These are phyloP conservation scores for Trypanosoma avium DNA, from an alignment of 208 protist species.

Conservation along the genomic window DNA sequence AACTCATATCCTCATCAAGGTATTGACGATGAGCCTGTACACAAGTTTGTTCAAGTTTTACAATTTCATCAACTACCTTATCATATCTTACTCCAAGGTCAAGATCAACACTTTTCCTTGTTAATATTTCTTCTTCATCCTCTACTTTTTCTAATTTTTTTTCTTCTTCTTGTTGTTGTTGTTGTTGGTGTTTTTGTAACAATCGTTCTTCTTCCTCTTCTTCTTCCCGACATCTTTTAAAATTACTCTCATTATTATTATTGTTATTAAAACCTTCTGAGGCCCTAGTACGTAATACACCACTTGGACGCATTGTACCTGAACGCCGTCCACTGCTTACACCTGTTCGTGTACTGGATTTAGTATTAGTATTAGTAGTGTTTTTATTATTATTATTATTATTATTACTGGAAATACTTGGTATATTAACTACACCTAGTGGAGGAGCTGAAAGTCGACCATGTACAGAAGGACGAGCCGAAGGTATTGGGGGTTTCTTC, in stretches of 20 bases:
- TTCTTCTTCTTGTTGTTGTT: neutral
- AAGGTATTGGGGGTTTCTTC: constrained; percentile 8
- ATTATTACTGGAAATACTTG: neutral
- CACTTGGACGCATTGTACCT: constrained; percentile 17
- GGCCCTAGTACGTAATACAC: neutral
- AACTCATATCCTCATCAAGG: constrained; percentile 26
- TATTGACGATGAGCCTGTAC: constrained; percentile 26
- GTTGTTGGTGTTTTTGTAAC: constrained; percentile 8
- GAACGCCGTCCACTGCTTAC: neutral
- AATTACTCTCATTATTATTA: neutral
- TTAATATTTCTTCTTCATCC: neutral
- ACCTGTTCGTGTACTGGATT: neutral
- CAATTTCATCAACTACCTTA: constrained; percentile 29
- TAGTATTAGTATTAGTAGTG: neutral
- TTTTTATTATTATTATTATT: constrained; percentile 5
- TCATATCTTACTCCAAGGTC: constrained; percentile 25
- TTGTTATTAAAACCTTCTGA: neutral
- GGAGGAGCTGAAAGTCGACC: constrained; percentile 13
- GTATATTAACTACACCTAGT: constrained; percentile 6
- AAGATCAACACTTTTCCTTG: constrained; percentile 19
- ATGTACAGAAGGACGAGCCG: constrained; percentile 3
- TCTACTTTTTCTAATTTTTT: neutral
- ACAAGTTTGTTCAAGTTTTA: constrained; percentile 20
- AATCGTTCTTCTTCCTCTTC: constrained; percentile 2
- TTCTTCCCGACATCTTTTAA: constrained; percentile 16